Evolutionary conservation across 208 protist species (phyloP).

Genomic region (Crithidia expoeki): DNA sequence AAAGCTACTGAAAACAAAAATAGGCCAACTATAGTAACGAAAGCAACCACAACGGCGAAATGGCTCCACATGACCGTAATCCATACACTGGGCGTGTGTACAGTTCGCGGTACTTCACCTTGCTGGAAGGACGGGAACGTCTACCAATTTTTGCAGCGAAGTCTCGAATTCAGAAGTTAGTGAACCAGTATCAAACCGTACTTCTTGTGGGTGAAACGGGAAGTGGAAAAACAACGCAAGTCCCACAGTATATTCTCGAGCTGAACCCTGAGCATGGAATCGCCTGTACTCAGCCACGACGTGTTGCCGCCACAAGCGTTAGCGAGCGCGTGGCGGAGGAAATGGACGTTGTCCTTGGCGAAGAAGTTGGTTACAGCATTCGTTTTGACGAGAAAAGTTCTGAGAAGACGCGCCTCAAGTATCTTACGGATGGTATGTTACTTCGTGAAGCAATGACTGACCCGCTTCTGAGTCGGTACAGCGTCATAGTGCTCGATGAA

Average conservation of each 20-base stretch:
- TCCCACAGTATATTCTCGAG: constrained; percentile 95
- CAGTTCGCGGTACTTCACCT: constrained; percentile 56
- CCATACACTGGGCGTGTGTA: constrained; percentile 59
- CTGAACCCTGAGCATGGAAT: constrained; percentile 72
- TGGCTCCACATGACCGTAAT: constrained; percentile 28
- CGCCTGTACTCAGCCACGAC: constrained; percentile 97
- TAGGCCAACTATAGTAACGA: no score
- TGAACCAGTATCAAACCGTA: constrained; percentile 89
- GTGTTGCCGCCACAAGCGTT: constrained; percentile 98
- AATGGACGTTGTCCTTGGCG: constrained; percentile 95
- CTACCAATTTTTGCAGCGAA: constrained; percentile 82
- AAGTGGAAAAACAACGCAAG: constrained; percentile 96
- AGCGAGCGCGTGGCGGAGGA: constrained; percentile 98
- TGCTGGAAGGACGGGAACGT: constrained; percentile 58
- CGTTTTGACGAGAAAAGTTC: constrained; percentile 98
- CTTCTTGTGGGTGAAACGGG: constrained; percentile 95
- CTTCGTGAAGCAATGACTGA: constrained; percentile 97
- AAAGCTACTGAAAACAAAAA: no score
- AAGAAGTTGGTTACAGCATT: constrained; percentile 98
- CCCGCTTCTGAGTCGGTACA: constrained; percentile 91
- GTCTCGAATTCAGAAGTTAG: constrained; percentile 83
- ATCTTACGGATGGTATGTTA: constrained; percentile 99
- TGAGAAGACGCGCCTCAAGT: constrained; percentile 96
- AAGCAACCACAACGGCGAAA: no score
- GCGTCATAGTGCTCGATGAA: constrained; percentile 99